These are phyloP conservation scores for Penicillium sp. DNA, from an alignment of 2,329 filamentous ascomycete genomes.

Conservation along the genomic window DNA sequence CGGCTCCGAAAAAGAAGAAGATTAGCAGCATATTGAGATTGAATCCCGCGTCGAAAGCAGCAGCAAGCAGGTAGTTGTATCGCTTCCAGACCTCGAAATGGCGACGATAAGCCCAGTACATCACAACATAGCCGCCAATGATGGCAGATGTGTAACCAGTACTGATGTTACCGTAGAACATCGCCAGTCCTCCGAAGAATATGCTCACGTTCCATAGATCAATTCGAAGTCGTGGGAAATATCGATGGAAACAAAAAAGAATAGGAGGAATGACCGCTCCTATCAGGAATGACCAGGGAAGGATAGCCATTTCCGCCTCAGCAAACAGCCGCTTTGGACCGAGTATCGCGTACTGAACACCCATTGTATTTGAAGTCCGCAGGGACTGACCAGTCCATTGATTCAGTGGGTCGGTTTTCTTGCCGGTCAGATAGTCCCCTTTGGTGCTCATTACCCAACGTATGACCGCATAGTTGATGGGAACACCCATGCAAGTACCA, in stretches of 20 bases:
- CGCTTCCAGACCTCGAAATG: slow-evolving; percentile 56
- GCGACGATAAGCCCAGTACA: slow-evolving; percentile 57
- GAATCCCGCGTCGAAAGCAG: slow-evolving; percentile 60
- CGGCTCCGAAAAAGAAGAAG: slow-evolving; percentile 58
- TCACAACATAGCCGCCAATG: slow-evolving; percentile 58
- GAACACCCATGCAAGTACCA: slow-evolving; percentile 56
- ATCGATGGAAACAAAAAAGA: slow-evolving; percentile 51
- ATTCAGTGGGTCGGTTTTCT: slow-evolving; percentile 52
- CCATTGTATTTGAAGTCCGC: slow-evolving; percentile 51
- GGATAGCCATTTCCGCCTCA: slow-evolving; percentile 26
- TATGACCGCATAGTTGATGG: slow-evolving; percentile 60
- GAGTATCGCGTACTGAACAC: slow-evolving; percentile 59
- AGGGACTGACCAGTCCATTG: slow-evolving; percentile 61
- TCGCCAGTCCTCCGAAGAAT: slow-evolving; percentile 55
- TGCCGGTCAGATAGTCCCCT: slow-evolving; percentile 53
- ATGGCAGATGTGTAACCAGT: slow-evolving; percentile 57
- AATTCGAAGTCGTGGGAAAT: slow-evolving; percentile 53
- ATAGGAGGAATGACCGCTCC: slow-evolving; percentile 31
- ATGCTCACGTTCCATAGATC: slow-evolving; percentile 61
- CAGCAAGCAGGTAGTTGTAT: slow-evolving; percentile 60
- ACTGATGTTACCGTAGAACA: slow-evolving; percentile 60
- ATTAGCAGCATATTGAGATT: slow-evolving; percentile 60
- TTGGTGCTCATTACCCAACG: slow-evolving; percentile 59
- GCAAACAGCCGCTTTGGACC: slow-evolving; percentile 35
- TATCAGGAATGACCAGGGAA: slow-evolving; percentile 34